Percentiles rank a stretch among this genome's conserved stretches.
These are phyloP conservation scores for Podospora pseudocomata DNA, from an alignment of 495 filamentous ascomycete genomes.

Conservation along the genomic window DNA sequence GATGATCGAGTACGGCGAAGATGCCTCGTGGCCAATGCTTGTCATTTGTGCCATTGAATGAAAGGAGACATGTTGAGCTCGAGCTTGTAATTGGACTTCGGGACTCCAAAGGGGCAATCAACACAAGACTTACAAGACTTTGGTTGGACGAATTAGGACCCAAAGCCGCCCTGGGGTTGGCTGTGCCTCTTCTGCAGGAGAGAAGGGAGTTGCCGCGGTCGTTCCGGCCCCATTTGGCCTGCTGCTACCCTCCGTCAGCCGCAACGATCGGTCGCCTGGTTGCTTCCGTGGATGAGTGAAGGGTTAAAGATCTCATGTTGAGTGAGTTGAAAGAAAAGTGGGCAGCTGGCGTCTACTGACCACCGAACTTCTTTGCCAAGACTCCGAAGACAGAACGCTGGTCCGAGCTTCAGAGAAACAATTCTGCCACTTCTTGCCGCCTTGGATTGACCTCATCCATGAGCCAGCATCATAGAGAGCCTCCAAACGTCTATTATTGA, in stretches of 20 bases:
- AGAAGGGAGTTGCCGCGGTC: constrained; percentile 7
- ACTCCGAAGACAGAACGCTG: constrained; percentile 4
- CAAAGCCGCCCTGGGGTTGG: constrained; percentile 3
- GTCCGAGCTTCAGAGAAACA: not conserved
- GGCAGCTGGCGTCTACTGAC: not conserved
- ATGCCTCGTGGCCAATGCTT: too few relatives aligned
- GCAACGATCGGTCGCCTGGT: not conserved
- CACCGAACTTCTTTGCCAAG: not conserved
- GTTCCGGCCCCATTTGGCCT: not conserved
- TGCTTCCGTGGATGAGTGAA: not conserved
- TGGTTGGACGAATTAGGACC: constrained; percentile 9
- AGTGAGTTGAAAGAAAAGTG: not conserved
- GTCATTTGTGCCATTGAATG: too few relatives aligned
- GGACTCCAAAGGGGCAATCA: constrained; percentile 8
- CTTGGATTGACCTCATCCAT: constrained; percentile 17
- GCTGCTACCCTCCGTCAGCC: not conserved
- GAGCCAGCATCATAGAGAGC: not conserved
- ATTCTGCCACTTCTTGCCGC: constrained; percentile 21
- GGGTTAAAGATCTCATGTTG: not conserved
- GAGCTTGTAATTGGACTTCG: not conserved
- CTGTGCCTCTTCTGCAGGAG: constrained; percentile 8
- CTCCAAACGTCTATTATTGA: constrained; percentile 9
- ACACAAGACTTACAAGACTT: constrained; percentile 8
- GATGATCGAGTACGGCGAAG: not conserved
- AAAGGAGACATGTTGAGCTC: not conserved